These are phyloP conservation scores for Beauveria sp. DNA, from an alignment of 2,329 filamentous ascomycete genomes.

Conservation along the genomic window DNA sequence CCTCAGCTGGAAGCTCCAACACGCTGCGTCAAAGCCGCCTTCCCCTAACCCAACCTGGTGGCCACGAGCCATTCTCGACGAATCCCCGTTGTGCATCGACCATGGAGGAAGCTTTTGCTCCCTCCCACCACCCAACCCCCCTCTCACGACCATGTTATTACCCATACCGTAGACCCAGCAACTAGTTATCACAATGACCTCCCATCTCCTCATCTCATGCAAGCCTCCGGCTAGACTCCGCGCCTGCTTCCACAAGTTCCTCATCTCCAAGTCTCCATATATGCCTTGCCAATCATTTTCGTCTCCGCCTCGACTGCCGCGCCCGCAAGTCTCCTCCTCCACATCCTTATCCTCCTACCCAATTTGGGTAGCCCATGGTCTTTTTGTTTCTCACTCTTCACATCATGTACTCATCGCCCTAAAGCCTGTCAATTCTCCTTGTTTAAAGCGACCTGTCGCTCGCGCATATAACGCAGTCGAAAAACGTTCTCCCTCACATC, in stretches of 20 bases:
- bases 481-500: background rate
- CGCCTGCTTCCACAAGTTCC: background rate
- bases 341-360: slow-evolving; percentile 6
- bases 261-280: background rate
- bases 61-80: too few relatives aligned
- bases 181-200: too few relatives aligned
- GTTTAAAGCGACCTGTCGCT: background rate
- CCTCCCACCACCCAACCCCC: too few relatives aligned
- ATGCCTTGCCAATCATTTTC: background rate
- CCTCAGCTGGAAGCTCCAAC: slow-evolving; percentile 1
- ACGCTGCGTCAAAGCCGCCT: background rate
- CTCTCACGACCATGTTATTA: background rate
- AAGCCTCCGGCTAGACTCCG: background rate
- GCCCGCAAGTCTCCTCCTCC: slow-evolving; percentile 1
- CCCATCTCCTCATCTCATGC: background rate
- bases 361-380: slow-evolving; percentile 1
- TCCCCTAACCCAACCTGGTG: too few relatives aligned
- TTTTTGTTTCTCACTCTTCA: background rate
- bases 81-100: too few relatives aligned
- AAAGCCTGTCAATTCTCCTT: background rate
- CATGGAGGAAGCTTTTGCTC: too few relatives aligned
- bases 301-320: background rate
- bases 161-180: background rate
- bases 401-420: too few relatives aligned
- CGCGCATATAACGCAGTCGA: background rate